Base-by-base conservation (phyloP, 2,329 filamentous ascomycete species). In the Coniochaeta prunicola region DNA sequence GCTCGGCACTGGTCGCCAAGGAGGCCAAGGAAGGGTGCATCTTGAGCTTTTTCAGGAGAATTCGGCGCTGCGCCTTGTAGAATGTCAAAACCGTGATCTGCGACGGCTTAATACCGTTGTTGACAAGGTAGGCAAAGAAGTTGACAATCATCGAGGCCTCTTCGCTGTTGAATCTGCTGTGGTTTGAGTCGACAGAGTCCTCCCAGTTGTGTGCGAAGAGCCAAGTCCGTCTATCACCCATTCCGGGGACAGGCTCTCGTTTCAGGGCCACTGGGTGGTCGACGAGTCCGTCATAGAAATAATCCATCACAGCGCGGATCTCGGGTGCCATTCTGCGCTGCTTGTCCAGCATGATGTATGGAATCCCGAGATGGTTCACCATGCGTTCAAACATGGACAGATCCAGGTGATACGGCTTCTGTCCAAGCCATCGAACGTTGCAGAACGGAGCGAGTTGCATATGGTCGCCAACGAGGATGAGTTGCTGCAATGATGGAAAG, bases 41-140 rank as follows among this genome's bases (percentile, higher is more conserved):
- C 68, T 19, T 66, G 3, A 87, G 70, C 6, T 74, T 70, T 15
- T 74, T 76, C 0, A 85, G 65, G 2, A 96, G 78, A 2, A 79
- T 73, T 63, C 88, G 88, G 50, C 87, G 80, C 68, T 97, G 92
- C 0, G 90, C 92, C 48, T 90, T 91, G 76, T 96, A 97, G 68
- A 94, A 96, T 0, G 91, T 93, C 56, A 97, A 72, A 3, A 96
- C 76, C 0, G 91, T 96, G 59, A 96, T 92, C 6, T 87, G 77
- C 0, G 74, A 69, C 0, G 81, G 69, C 0, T 74, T 65, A 1
- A 87, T 74, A 0, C 87, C 87, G 62, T 92, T 93, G 60, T 84
- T 74, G 1, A 87, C 70, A 0, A 97, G 81, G 66, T 96, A 89
- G 28, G 83, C 75, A 63, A 87, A 86, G 63, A 96, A 89, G 0